These are phyloP conservation scores for Moesziomyces sp. DNA, from an alignment of 1,284 basidiomycete species.

Conservation along the genomic window DNA sequence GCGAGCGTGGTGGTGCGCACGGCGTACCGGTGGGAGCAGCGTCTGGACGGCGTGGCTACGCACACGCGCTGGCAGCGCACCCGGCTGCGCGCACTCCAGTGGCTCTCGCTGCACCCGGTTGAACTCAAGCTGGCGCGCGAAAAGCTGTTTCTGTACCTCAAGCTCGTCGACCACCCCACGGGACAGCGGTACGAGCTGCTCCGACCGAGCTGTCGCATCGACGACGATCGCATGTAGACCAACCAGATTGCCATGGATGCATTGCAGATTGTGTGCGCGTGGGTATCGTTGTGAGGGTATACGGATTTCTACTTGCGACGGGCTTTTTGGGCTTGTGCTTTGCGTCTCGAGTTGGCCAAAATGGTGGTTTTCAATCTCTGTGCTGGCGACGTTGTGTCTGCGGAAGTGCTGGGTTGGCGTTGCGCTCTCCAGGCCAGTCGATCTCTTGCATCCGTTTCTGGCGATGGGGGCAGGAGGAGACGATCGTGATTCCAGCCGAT, in stretches of 20 bases:
- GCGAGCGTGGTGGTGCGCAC: conserved; percentile 64
- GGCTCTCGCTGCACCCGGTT: conserved; percentile 46
- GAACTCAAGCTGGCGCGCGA: conserved; percentile 36
- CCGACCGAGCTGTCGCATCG: conserved; percentile 9
- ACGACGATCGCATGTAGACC: neutral
- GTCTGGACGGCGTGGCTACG: conserved; percentile 27
- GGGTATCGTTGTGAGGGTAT: too few species aligned
- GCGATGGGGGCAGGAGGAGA: conserved; percentile 3
- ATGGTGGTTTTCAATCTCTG: neutral
- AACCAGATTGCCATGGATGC: too few species aligned
- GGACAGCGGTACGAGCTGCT: conserved; percentile 32
- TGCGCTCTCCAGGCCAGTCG: neutral
- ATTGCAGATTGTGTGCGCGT: too few species aligned
- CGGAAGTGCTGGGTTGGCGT: neutral
- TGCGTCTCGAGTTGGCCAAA: too few species aligned
- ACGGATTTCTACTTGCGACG: too few species aligned
- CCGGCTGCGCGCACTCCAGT: conserved; percentile 29
- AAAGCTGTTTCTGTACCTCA: conserved; percentile 47
- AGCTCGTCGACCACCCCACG: conserved; percentile 14
- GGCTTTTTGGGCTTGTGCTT: too few species aligned
- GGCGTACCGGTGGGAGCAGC: conserved; percentile 50
- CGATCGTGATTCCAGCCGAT: conserved; percentile 56
- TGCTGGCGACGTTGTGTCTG: neutral
- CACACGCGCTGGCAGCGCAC: conserved; percentile 36
- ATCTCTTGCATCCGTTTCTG: neutral